Conservation (phyloP, 345 rosid genomes). For the Gossypium stocksii region DNA sequence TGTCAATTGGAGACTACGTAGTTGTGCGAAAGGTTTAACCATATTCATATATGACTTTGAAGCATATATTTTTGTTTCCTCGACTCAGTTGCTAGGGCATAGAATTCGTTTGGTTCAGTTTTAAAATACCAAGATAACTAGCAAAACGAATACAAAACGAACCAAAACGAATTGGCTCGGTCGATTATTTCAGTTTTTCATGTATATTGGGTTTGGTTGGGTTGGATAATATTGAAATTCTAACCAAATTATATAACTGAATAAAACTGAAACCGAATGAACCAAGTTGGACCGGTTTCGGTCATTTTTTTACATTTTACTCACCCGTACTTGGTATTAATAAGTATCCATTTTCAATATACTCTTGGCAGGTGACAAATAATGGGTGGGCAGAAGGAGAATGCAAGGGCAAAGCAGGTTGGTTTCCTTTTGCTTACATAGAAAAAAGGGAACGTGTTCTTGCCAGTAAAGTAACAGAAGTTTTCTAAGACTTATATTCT, state of each 20-base stretch:
- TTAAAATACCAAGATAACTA: neutral
- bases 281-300: neutral
- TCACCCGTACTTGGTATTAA: neutral
- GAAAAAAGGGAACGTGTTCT: slow-evolving; percentile 89
- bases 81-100: neutral
- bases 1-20: slow-evolving; percentile 83
- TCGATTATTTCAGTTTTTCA: neutral
- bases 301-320: neutral
- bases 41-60: neutral
- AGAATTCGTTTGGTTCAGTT: neutral
- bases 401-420: slow-evolving; percentile 91
- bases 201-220: neutral
- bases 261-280: neutral
- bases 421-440: slow-evolving; percentile 80
- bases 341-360: slow-evolving; percentile 12
- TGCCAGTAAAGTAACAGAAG: slow-evolving; percentile 64
- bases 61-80: neutral
- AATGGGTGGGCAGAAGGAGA: slow-evolving; percentile 98
- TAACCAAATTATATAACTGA: neutral
- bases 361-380: slow-evolving; percentile 56
- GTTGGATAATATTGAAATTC: neutral
- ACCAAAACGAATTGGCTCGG: neutral
- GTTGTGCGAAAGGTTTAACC: slow-evolving; percentile 81
- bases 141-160: neutral
- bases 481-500: neutral